A percentile compares a stretch with the other conserved stretches of the same genome.
phyloP scores from a whole-genome alignment of 768 basidiomycete species.

The Porpolomopsis calyptriformis region DNA sequence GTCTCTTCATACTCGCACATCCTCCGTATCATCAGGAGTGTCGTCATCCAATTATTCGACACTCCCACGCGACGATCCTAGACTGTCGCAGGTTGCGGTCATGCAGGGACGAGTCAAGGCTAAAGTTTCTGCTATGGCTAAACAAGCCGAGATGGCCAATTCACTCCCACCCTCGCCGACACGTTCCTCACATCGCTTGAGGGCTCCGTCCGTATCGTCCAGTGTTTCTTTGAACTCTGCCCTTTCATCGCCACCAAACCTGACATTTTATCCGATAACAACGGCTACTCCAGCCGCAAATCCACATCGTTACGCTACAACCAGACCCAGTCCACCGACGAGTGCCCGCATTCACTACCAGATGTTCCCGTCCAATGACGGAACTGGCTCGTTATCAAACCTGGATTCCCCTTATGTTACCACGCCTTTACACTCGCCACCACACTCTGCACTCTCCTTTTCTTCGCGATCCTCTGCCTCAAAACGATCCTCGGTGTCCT shows the following conservation, averaged over 20 bases:
- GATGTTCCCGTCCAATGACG: constrained; percentile 16
- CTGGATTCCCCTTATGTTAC: constrained; percentile 49
- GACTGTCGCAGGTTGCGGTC: constrained; percentile 13
- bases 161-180: constrained; percentile 14
- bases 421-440: constrained; percentile 61
- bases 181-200: constrained; percentile 22
- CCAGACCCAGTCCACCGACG: constrained; percentile 25
- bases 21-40: constrained; percentile 14
- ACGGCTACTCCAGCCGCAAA: constrained; percentile 45
- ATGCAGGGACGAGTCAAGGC: constrained; percentile 42
- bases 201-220: constrained; percentile 29
- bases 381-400: constrained; percentile 14
- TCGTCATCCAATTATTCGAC: constrained; percentile 1
- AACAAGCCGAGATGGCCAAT: constrained; percentile 16
- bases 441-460: constrained; percentile 58
- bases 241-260: constrained; percentile 13
- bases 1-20: constrained; percentile 20
- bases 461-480: constrained; percentile 71
- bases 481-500: constrained; percentile 37
- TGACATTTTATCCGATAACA: constrained; percentile 44
- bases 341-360: constrained; percentile 22
- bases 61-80: constrained; percentile 4
- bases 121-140: constrained; percentile 45
- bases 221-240: constrained; percentile 13
- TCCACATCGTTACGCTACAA: constrained; percentile 40